Evolutionary conservation across 164 flowering plant species (phyloP).

Genomic region (Stephania yunnanensis): DNA sequence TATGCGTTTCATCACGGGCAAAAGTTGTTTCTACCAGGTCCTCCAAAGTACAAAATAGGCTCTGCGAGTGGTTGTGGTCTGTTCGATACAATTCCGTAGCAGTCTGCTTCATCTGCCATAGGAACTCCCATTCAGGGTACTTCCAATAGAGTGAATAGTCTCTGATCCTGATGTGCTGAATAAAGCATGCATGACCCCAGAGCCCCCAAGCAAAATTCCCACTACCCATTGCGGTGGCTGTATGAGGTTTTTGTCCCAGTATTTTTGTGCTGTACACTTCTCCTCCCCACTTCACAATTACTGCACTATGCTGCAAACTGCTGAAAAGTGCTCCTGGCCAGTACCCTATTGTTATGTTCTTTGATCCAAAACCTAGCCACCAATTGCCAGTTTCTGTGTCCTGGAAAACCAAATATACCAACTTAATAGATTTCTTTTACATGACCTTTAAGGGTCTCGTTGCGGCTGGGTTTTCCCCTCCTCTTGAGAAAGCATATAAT

Average conservation of each 20-base stretch:
- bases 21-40: slow-evolving; percentile 23
- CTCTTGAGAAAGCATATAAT: no score
- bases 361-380: slow-evolving; percentile 40
- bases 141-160: slow-evolving; percentile 22
- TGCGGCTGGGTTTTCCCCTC: no score
- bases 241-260: slow-evolving; percentile 28
- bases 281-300: slow-evolving; percentile 44
- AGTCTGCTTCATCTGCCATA: slow-evolving; percentile 23
- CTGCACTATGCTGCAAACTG: slow-evolving; percentile 17
- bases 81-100: slow-evolving; percentile 14
- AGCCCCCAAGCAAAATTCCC: slow-evolving; percentile 20
- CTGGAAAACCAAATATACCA: slow-evolving; percentile 12
- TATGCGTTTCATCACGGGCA: slow-evolving; percentile 18
- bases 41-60: slow-evolving; percentile 34
- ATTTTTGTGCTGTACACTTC: slow-evolving; percentile 42
- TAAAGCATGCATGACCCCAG: slow-evolving; percentile 14
- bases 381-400: slow-evolving; percentile 36
- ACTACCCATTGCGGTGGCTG: slow-evolving; percentile 43
- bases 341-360: slow-evolving; percentile 35
- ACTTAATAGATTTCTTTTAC: background rate
- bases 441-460: background rate
- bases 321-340: slow-evolving; percentile 39
- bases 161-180: slow-evolving; percentile 20
- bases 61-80: slow-evolving; percentile 17
- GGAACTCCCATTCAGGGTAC: slow-evolving; percentile 25